phyloP scores from a whole-genome alignment of 2,329 filamentous ascomycete species.

The Fusarium udum region DNA sequence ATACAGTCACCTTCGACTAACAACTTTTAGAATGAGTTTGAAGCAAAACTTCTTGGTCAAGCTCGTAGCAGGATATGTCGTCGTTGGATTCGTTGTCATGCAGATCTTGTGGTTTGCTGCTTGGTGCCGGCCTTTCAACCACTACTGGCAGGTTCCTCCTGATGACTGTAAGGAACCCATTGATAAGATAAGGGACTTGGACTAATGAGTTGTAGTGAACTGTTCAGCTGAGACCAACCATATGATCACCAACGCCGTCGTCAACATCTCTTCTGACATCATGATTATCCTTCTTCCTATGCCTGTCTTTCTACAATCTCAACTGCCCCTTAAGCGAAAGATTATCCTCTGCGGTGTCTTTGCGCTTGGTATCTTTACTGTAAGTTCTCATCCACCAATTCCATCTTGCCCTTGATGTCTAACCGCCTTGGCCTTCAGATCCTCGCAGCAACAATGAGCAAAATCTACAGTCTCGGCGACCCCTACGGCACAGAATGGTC shows the following conservation, averaged over 20 bases:
- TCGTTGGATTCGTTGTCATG: slow-evolving; percentile 55
- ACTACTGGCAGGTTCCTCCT: slow-evolving; percentile 60
- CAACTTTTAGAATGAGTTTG: slow-evolving; percentile 50
- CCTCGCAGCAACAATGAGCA: slow-evolving; percentile 46
- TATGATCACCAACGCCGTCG: slow-evolving; percentile 63
- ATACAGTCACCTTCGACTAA: fast-evolving
- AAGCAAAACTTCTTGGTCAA: slow-evolving; percentile 56
- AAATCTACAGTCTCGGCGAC: slow-evolving; percentile 54
- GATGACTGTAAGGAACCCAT: slow-evolving; percentile 49
- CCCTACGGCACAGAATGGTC: slow-evolving; percentile 53
- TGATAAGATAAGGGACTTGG: fast-evolving
- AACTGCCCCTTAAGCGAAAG: slow-evolving; percentile 61
- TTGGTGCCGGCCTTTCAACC: slow-evolving; percentile 62
- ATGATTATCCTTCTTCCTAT: slow-evolving; percentile 66
- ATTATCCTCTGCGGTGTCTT: slow-evolving; percentile 58
- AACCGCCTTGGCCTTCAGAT: slow-evolving; percentile 11
- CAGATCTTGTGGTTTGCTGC: slow-evolving; percentile 59
- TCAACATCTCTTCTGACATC: slow-evolving; percentile 68
- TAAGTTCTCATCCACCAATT: slow-evolving; percentile 24
- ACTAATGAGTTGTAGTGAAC: slow-evolving; percentile 19
- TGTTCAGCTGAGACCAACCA: slow-evolving; percentile 65
- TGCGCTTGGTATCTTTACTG: slow-evolving; percentile 56
- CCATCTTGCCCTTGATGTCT: no score
- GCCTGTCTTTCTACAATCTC: slow-evolving; percentile 59
- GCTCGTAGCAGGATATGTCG: slow-evolving; percentile 56